Evolutionary conservation across 345 rosid genomes (phyloP), one percentile per base, ranked within the genome.

Genomic region (Salix brachista): DNA sequence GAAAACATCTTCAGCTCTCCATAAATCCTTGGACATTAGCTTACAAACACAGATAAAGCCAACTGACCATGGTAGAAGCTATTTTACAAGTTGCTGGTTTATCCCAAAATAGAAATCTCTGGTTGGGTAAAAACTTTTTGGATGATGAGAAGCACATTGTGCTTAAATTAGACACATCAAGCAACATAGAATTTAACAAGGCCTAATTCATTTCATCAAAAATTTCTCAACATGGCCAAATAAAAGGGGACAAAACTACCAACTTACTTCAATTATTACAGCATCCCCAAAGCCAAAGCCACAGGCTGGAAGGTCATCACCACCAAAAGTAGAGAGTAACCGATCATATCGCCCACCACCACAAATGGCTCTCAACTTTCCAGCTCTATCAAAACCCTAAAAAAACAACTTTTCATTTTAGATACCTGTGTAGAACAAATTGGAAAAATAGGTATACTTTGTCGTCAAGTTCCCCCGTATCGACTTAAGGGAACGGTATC

Each of bases 211-310:
- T 13, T 44, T 44, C 50, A 46, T 46, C 50, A 46, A 46, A 0
- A 12, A 7, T 41, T 46, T 14, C 50, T 13, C 13, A 46, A 46
- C 17, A 14, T 44, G 5, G 7, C n/a, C 42, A 16, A 32, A 39
- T 39, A 5, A 44, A 30, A 64, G 41, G 41, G 19, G 32, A 74
- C 21, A 21, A 1, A 42, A 66, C 19, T 34, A 67, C 66, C 78
- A 34, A 81, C 90, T 85, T 90, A 93, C 99, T 86, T 95, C 99
- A 37, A 91, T 82, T 25, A 95, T 85, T 28, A 95, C 99, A 71
- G 99, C 99, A 84, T 95, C 97, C 5, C 99, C 98, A 67, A 95
- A 95, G 76, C 98, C 98, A 84, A 95, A 95, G 77, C 99, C 99
- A 84, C 99, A 95, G 58, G 98, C 99, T 44, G 99, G 98, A 74